Base-by-base conservation (phyloP, 176 grass and related monocot species). In the Paspalum notatum region DNA sequence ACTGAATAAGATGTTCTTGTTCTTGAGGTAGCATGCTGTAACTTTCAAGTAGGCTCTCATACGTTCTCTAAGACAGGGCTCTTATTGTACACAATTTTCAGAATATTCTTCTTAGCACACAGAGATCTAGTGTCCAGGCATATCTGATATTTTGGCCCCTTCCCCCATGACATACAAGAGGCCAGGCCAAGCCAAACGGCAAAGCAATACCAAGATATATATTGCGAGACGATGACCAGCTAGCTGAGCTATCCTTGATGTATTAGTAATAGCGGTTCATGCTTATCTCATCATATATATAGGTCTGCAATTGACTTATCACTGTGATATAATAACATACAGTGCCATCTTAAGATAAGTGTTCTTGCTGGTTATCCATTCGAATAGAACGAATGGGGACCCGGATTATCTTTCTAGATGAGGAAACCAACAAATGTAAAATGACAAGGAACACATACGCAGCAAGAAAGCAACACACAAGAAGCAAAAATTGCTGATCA, bases 231-330 rank as follows among this genome's bases (percentile, higher is more conserved):
- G 7, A 75, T 62, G 61, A 25, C 12, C 48, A 41, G 49, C 32
- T 64, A 53, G 54, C 12, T 61, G 66, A 69, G 14, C 21, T 56
- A 66, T 13, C 22, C 76, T 63, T 67, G 20, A 41, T 76, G 39
- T 68, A 41, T 89, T 62, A 80, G 48, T 32, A 32, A 32, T 56
- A 89, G 56, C 26, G 70, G 21, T 21, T 1, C 25, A 71, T 81
- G 82, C 77, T 85, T 77, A 81, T 77, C 72, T 77, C 25, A 50
- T 26, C 5, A 21, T 26, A 60, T 21, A 21, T 61, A 13, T 38
- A 49, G 8, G 43, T 27, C 58, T 66, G 47, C 50, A 82, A 55
- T 66, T 80, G 76, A 82, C 88, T 45, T 90, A 78, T 79, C 88
- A 65, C 32, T 20, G 12, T 8, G 51, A 60, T 86, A 61, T 63